Percentiles rank a stretch among this genome's conserved stretches.
phyloP scores from a whole-genome alignment of 202 grass and related monocot species.

The Cymbopogon flexuosus region DNA sequence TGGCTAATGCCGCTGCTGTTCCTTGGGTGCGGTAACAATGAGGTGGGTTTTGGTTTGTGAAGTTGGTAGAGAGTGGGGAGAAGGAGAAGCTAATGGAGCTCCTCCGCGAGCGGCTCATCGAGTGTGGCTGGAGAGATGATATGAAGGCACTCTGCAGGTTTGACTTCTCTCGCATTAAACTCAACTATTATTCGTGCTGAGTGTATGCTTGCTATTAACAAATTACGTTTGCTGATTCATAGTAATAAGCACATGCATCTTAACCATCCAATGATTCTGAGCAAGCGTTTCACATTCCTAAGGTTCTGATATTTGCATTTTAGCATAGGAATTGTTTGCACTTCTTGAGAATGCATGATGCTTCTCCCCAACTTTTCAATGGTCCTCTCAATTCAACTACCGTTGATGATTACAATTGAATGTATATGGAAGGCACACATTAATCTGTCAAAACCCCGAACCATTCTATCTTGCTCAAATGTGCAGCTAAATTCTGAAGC shows the following conservation, averaged over 20 bases:
- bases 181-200: background rate
- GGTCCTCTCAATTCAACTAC: background rate
- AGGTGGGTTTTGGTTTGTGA: conserved; percentile 51
- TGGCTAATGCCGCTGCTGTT: background rate
- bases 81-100: conserved; percentile 99
- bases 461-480: background rate
- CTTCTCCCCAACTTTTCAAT: background rate
- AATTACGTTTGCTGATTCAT: background rate
- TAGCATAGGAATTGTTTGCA: background rate
- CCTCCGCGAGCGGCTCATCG: conserved; percentile 80
- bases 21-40: conserved; percentile 29
- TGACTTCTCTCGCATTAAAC: conserved; percentile 25
- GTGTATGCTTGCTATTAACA: background rate
- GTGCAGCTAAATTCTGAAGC: background rate
- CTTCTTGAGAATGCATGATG: background rate
- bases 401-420: background rate
- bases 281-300: background rate
- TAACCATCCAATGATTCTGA: background rate
- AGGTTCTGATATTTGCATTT: background rate
- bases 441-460: background rate
- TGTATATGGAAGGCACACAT: background rate
- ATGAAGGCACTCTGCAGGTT: conserved; percentile 99
- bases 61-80: conserved; percentile 97
- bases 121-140: conserved; percentile 96
- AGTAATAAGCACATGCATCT: background rate